Evolutionary conservation across 2,329 filamentous ascomycete genomes (phyloP).

Genomic region (Neonectria faginata): DNA sequence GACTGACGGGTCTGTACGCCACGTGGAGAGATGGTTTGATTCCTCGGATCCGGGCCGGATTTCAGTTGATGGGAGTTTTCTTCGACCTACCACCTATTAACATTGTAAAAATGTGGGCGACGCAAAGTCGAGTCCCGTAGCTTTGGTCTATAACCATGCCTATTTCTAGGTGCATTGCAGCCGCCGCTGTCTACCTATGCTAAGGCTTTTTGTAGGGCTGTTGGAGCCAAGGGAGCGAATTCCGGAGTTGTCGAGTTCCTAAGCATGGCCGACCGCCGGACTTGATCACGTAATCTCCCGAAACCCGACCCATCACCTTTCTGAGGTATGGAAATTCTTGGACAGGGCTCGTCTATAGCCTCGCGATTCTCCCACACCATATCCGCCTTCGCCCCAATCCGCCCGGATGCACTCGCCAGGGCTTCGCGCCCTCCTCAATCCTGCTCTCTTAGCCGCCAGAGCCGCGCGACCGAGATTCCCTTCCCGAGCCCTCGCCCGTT

Average conservation of each 20-base stretch:
- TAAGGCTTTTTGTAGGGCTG: not conserved
- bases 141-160: not conserved
- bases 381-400: slow-evolving; percentile 29
- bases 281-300: slow-evolving; percentile 31
- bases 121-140: not conserved
- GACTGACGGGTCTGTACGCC: not conserved
- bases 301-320: slow-evolving; percentile 15
- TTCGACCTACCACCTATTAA: not conserved
- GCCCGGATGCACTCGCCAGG: slow-evolving; percentile 50
- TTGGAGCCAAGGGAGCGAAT: no score
- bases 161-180: not conserved
- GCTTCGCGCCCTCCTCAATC: slow-evolving; percentile 46
- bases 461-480: slow-evolving; percentile 36
- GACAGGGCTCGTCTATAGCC: slow-evolving; percentile 34
- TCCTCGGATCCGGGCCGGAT: not conserved
- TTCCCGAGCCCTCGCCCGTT: slow-evolving; percentile 36
- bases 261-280: slow-evolving; percentile 11
- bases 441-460: slow-evolving; percentile 43
- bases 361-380: slow-evolving; percentile 22
- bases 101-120: no score
- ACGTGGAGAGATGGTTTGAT: not conserved
- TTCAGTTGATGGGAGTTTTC: not conserved
- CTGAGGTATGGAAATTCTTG: slow-evolving; percentile 28
- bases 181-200: not conserved
- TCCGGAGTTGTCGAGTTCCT: no score